These are phyloP conservation scores for Entomophthora muscae DNA, from an alignment of 371 early-diverging fungal genomes.

Conservation along the genomic window DNA sequence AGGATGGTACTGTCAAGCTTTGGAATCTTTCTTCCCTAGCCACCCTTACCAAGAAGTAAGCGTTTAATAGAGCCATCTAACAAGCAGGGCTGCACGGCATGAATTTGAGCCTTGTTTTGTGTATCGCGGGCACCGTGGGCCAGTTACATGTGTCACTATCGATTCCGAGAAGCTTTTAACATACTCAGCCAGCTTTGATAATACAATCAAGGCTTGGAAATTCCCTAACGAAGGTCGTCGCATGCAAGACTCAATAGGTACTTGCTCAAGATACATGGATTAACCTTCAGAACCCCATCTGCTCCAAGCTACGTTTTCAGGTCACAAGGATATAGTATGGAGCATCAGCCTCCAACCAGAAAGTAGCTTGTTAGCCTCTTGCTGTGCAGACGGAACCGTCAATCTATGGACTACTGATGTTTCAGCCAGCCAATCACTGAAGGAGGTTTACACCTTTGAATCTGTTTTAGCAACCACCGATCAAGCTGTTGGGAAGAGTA, in stretches of 20 bases:
- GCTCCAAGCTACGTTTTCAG: conserved; percentile 38
- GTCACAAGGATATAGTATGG: conserved; percentile 78
- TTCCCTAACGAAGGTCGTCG: conserved; percentile 21
- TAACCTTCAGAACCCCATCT: conserved; percentile 27
- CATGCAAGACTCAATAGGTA: background rate
- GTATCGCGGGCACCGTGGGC: conserved; percentile 59
- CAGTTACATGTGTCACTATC: conserved; percentile 48
- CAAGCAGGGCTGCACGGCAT: conserved; percentile 6
- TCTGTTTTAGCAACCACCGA: conserved; percentile 18
- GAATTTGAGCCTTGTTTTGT: conserved; percentile 57
- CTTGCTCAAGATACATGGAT: conserved; percentile 6
- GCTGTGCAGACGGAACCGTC: conserved; percentile 63
- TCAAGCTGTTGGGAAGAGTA: conserved; percentile 7
- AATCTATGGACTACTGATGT: conserved; percentile 58
- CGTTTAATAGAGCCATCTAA: background rate
- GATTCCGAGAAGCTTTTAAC: conserved; percentile 32
- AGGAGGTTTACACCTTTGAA: conserved; percentile 27
- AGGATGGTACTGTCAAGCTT: conserved; percentile 67
- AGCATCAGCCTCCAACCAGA: conserved; percentile 24
- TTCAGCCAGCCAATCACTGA: conserved; percentile 16
- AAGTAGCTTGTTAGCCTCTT: conserved; percentile 39
- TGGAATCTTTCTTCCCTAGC: conserved; percentile 24
- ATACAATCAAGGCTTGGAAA: conserved; percentile 55
- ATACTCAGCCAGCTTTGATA: conserved; percentile 58
- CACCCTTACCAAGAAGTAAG: conserved; percentile 3